Evolutionary conservation across 2,329 filamentous ascomycete species (phyloP).

Genomic region (Cladophialophora immunda): DNA sequence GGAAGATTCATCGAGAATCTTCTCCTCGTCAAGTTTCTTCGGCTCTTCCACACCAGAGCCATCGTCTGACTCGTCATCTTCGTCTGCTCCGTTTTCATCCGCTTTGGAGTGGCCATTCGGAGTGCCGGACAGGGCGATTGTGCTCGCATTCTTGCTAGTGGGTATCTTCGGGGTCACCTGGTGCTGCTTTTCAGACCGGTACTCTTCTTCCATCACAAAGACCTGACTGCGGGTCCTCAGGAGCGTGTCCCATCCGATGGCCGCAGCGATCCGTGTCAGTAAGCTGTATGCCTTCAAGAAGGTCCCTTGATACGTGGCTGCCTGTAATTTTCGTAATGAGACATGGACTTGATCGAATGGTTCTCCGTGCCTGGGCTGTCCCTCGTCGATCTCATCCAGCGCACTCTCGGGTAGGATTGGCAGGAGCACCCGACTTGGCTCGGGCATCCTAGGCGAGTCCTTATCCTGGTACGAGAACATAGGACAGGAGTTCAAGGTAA

Average conservation of each 20-base stretch:
- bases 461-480: slow-evolving; percentile 99
- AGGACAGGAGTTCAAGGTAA: slow-evolving; percentile 96
- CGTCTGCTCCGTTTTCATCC: slow-evolving; percentile 39
- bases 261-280: slow-evolving; percentile 92
- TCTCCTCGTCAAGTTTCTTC: slow-evolving; percentile 41
- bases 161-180: slow-evolving; percentile 59
- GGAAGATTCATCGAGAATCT: slow-evolving; percentile 41
- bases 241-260: slow-evolving; percentile 97
- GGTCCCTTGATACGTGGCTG: slow-evolving; percentile 89
- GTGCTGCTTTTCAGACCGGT: slow-evolving; percentile 74
- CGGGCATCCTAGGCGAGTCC: slow-evolving; percentile 92
- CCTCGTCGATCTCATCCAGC: slow-evolving; percentile 95
- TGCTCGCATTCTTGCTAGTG: slow-evolving; percentile 76
- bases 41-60: slow-evolving; percentile 36
- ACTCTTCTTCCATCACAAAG: slow-evolving; percentile 99
- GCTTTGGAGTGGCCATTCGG: slow-evolving; percentile 59
- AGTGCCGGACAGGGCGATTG: slow-evolving; percentile 76
- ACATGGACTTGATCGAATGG: slow-evolving; percentile 87
- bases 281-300: slow-evolving; percentile 95
- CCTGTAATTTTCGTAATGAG: slow-evolving; percentile 83
- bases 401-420: slow-evolving; percentile 88
- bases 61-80: slow-evolving; percentile 43
- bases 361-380: slow-evolving; percentile 74
- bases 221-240: slow-evolving; percentile 94
- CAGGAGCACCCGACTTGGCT: slow-evolving; percentile 85